Base-by-base conservation (phyloP, 2,329 filamentous ascomycete genomes). In the Fusarium compactum region DNA sequence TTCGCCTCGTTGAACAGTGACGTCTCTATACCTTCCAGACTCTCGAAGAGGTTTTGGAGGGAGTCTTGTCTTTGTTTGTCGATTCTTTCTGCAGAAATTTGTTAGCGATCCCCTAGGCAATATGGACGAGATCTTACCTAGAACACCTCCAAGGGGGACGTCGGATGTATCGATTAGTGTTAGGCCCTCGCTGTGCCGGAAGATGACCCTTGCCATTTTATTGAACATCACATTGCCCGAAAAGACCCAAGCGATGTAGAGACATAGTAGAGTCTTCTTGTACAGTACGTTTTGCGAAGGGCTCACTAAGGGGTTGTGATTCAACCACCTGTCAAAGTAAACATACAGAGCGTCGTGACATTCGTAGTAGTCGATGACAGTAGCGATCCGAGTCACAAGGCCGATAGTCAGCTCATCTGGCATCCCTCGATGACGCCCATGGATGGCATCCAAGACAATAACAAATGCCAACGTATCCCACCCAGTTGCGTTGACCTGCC, bases 341-440 rank as follows among this genome's bases (percentile, higher is more conserved):
- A n/a, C 12, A 56, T 8, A 0, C 11, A 48, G 9, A 12, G n/a
- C 25, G 0, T 71, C 66, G 5, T 65, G 43, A 4, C 44, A 58
- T 4, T 61, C 29, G 4, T 70, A 71, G 12, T 70, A 57, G 9
- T 70, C 66, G 12, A 62, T 50, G 0, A 71, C 32, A 2, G 61
- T 55, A 4, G 58, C 50, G 6, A 71, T 32, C 2, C 65, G 55
- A 12, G 52, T 25, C 0, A 71, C 7, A 0, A 58, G 59, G 3
- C 40, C 4, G 2, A 67, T 7, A 6, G 11, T 47, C 7, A 65
- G 2, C 0, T 34, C 1, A 0, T 9, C 41, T 0, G 56, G 66
- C 1, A 62, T n/a, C 0, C 8, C 6, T 0, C 1, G 22, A 9
- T 48, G 6, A 3, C 52, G 50, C 2, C 54, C 54, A 6, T 71